A percentile compares a stretch with the other conserved stretches of the same genome.
Conservation (phyloP, 768 basidiomycete species). For the Lactarius trivialis region DNA sequence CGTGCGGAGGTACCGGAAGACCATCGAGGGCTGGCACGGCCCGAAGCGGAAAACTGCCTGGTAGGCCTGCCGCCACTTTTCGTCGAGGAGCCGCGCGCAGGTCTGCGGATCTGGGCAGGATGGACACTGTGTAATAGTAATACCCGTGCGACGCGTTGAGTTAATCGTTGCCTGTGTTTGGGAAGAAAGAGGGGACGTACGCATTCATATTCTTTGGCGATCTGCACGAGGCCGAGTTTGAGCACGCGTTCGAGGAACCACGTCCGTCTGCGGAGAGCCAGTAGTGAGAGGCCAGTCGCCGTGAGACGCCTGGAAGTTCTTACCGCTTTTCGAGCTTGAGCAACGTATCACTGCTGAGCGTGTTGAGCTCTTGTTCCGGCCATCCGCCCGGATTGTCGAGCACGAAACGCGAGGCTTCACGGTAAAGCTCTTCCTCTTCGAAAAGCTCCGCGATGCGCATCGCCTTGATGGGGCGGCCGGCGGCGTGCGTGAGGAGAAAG, state of each 20-base stretch:
- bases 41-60: slow-evolving; percentile 83
- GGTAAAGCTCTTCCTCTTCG: slow-evolving; percentile 83
- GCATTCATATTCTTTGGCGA: slow-evolving; percentile 95
- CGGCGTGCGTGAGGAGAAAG: slow-evolving; percentile 88
- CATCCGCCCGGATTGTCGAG: slow-evolving; percentile 88
- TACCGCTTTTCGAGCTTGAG: slow-evolving; percentile 86
- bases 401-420: slow-evolving; percentile 87
- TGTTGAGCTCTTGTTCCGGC: slow-evolving; percentile 72
- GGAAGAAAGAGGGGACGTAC: slow-evolving; percentile 38
- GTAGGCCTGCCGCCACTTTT: slow-evolving; percentile 91
- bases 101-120: slow-evolving; percentile 74
- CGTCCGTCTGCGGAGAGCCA: slow-evolving; percentile 50
- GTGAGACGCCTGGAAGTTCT: slow-evolving; percentile 17
- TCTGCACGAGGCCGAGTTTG: slow-evolving; percentile 78
- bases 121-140: slow-evolving; percentile 51
- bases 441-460: slow-evolving; percentile 89
- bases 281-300: neutral
- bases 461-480: slow-evolving; percentile 88
- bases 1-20: slow-evolving; percentile 84
- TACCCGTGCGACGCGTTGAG: neutral
- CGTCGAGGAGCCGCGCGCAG: slow-evolving; percentile 82
- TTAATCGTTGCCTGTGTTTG: neutral
- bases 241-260: slow-evolving; percentile 95
- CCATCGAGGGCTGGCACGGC: slow-evolving; percentile 86
- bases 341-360: slow-evolving; percentile 74